These are phyloP conservation scores for Diaporthe eres DNA, from an alignment of 2,329 filamentous ascomycete genomes.

Conservation along the genomic window DNA sequence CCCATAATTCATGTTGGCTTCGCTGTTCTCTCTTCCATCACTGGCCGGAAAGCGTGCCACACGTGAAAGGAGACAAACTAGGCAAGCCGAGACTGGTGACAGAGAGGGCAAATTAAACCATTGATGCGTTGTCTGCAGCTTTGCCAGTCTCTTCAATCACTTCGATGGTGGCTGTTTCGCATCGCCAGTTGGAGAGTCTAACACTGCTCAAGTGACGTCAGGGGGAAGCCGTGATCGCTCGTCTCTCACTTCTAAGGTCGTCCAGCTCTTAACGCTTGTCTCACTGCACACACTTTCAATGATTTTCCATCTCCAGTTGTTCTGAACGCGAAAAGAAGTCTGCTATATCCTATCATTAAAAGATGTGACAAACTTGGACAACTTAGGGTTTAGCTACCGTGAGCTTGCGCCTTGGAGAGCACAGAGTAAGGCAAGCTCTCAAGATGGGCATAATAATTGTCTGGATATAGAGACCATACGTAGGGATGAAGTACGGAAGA, in stretches of 20 bases:
- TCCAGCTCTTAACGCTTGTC: background rate
- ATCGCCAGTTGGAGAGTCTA: background rate
- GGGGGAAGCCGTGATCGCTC: background rate
- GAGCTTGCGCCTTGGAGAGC: background rate
- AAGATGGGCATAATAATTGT: no score
- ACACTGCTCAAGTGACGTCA: background rate
- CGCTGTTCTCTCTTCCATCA: background rate
- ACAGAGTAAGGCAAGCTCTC: background rate
- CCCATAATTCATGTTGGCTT: background rate
- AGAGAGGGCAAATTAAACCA: no score
- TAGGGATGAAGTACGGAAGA: background rate
- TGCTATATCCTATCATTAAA: no score
- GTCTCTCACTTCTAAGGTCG: background rate
- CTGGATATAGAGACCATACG: background rate
- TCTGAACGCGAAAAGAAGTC: no score
- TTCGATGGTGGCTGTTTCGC: background rate
- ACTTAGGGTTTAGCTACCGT: background rate
- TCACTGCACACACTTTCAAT: background rate
- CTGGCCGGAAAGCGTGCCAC: background rate
- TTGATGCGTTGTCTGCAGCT: background rate
- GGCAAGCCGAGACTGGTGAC: background rate
- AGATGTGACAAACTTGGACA: no score
- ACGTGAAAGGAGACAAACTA: background rate
- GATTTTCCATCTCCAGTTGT: background rate
- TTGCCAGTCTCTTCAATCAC: background rate